Conservation (phyloP, 1,139 yeast species). For the Candida sp. region DNA sequence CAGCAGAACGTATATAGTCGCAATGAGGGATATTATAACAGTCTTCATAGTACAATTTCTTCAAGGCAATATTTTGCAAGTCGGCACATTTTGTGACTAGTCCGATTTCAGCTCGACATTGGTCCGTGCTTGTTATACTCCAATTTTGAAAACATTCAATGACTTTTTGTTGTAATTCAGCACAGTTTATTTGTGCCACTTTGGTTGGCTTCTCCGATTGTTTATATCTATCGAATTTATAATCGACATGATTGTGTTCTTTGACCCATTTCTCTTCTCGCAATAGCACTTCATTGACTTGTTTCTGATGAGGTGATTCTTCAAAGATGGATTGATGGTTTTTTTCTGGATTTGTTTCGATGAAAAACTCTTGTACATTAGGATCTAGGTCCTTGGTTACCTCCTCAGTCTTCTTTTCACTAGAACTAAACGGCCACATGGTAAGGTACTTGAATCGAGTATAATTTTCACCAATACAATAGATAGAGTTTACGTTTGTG, state of each 20-base stretch:
- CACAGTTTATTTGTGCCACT: slow-evolving; percentile 36
- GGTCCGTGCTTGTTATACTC: slow-evolving; percentile 21
- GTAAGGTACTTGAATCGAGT: neutral
- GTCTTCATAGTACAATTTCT: slow-evolving; percentile 33
- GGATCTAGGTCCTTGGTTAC: slow-evolving; percentile 26
- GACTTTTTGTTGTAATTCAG: slow-evolving; percentile 39
- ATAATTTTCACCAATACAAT: neutral
- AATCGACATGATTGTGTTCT: slow-evolving; percentile 14
- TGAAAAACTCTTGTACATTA: slow-evolving; percentile 32
- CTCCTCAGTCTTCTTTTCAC: slow-evolving; percentile 19
- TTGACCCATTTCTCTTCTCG: slow-evolving; percentile 10
- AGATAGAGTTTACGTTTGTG: too few species aligned
- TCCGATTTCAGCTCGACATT: slow-evolving; percentile 28
- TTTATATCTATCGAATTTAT: slow-evolving; percentile 32
- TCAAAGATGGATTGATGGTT: slow-evolving; percentile 24
- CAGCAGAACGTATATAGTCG: slow-evolving; percentile 31
- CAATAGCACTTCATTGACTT: slow-evolving; percentile 25
- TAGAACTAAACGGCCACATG: slow-evolving; percentile 22
- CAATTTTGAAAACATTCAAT: slow-evolving; percentile 35
- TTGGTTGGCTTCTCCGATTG: slow-evolving; percentile 20
- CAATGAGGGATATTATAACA: slow-evolving; percentile 40
- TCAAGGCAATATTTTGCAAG: slow-evolving; percentile 33
- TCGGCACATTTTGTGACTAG: slow-evolving; percentile 28
- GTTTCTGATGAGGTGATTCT: slow-evolving; percentile 22
- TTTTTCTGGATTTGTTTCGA: slow-evolving; percentile 27